Evolutionary conservation across 345 rosid species (phyloP), one percentile per base, ranked within the genome.

Genomic region (Orychophragmus violaceus): DNA sequence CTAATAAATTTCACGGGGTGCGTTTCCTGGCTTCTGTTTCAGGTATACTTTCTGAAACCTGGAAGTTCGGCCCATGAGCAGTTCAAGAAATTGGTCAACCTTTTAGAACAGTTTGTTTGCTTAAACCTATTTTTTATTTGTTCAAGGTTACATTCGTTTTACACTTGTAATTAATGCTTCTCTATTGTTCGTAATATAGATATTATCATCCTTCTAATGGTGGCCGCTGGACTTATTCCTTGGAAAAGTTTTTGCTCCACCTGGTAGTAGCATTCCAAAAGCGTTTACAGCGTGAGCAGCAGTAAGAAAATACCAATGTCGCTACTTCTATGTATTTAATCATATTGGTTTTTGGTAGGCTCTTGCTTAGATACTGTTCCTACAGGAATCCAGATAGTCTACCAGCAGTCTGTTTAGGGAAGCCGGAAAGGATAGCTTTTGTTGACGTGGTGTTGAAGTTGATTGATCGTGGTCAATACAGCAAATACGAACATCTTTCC

Each of bases 181-280:
- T 74, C 32, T 56, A 66, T 12, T 48, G 39, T 63, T 76, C 7
- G 49, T 68, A 44, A 39, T 70, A 52, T 83, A 94, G 99, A 71
- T 90, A 90, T 77, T 94, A 90, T 72, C 97, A 94, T 78, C 99
- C 99, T 17, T 94, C 99, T 56, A 94, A 90, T 74, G 99, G 99
- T 64, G 99, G 99, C 44, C 94, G 97, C 37, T 94, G 99, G 99
- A 94, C 99, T 66, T 90, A 88, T 81, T 85, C 97, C 61, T 71
- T 94, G 87, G 96, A 94, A 79, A 77, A 90, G 3, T 85, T 90
- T 81, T 81, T 94, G 82, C 74, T 86, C 48, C 61, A 87, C 79
- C 76, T 88, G 81, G 99, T 88, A 19, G 71, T 74, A 48, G 78
- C 97, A 51, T 94, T 94, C 80, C 97, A 90, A 82, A 88, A 88